Percentiles rank a stretch among this genome's conserved stretches.
Evolutionary conservation across 768 basidiomycete species (phyloP).

Genomic region (Calocera viscosa): DNA sequence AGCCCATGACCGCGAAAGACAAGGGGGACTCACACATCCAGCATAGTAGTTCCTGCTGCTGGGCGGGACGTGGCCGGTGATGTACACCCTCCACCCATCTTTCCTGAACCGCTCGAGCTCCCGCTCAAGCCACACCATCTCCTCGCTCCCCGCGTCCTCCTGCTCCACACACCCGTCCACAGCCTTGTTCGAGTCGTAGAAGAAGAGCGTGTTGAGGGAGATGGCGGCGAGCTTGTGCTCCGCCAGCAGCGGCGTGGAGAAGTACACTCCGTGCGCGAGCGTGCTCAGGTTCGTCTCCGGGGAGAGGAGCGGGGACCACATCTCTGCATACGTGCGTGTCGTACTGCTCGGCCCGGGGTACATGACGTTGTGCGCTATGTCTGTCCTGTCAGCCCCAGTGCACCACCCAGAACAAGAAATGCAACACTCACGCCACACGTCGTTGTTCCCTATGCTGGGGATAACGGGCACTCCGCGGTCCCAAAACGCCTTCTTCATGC

Average conservation of each 20-base stretch:
- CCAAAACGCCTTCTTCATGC: constrained; percentile 64
- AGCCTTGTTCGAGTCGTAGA: constrained; percentile 79
- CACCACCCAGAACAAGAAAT: background rate
- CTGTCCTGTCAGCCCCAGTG: background rate
- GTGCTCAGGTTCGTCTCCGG: background rate
- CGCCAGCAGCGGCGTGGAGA: constrained; percentile 64
- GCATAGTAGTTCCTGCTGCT: constrained; percentile 67
- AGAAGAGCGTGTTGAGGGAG: constrained; percentile 81
- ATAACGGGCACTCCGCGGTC: constrained; percentile 62
- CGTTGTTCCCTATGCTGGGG: constrained; percentile 81
- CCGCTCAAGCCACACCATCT: constrained; percentile 84
- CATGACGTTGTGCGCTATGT: constrained; percentile 14
- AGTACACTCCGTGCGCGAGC: constrained; percentile 36
- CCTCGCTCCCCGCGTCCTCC: constrained; percentile 69
- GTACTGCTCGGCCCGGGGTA: constrained; percentile 9
- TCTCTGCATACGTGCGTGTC: constrained; percentile 31
- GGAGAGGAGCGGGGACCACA: constrained; percentile 75
- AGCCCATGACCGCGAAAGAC: constrained; percentile 1
- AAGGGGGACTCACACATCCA: constrained; percentile 63
- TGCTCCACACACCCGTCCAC: constrained; percentile 52
- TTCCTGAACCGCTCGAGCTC: constrained; percentile 53
- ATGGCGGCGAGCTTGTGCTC: constrained; percentile 56
- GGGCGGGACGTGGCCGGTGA: constrained; percentile 73
- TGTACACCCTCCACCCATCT: constrained; percentile 57
- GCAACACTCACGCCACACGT: constrained; percentile 59